phyloP scores from a whole-genome alignment of 2,329 filamentous ascomycete genomes.

The Nemania sp. region DNA sequence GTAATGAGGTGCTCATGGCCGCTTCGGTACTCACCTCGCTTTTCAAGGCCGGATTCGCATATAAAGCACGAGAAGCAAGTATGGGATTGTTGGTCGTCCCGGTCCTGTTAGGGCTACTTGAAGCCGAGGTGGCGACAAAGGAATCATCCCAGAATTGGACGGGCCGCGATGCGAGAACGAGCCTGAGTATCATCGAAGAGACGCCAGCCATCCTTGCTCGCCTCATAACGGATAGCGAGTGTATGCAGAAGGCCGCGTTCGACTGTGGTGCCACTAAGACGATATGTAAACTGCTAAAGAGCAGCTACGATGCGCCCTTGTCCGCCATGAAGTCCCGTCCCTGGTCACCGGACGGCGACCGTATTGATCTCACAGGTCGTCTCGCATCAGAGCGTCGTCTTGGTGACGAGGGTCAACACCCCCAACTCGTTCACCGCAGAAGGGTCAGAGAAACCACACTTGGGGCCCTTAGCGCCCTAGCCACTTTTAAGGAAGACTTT shows the following conservation, averaged over 20 bases:
- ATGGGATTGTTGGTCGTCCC: slow-evolving; percentile 72
- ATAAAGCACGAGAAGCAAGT: slow-evolving; percentile 65
- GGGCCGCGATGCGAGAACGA: slow-evolving; percentile 42
- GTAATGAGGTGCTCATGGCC: slow-evolving; percentile 68
- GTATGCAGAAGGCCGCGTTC: slow-evolving; percentile 79
- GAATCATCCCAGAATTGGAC: slow-evolving; percentile 40
- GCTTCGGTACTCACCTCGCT: slow-evolving; percentile 70
- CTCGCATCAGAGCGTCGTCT: slow-evolving; percentile 52
- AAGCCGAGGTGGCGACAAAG: slow-evolving; percentile 46
- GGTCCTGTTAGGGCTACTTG: slow-evolving; percentile 68
- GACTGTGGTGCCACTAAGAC: slow-evolving; percentile 61
- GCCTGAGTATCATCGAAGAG: slow-evolving; percentile 65
- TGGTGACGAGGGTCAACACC: slow-evolving; percentile 64
- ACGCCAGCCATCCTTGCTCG: slow-evolving; percentile 77
- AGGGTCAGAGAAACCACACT: slow-evolving; percentile 76
- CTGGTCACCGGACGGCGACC: slow-evolving; percentile 44
- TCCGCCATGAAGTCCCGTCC: slow-evolving; percentile 38
- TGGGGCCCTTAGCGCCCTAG: slow-evolving; percentile 79
- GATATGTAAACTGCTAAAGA: slow-evolving; percentile 54
- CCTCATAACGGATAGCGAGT: slow-evolving; percentile 76
- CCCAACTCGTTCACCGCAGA: slow-evolving; percentile 68
- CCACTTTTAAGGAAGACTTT: slow-evolving; percentile 80
- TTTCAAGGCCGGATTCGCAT: slow-evolving; percentile 69
- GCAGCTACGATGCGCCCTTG: slow-evolving; percentile 54
- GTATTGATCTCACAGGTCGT: slow-evolving; percentile 41